phyloP scores from a whole-genome alignment of 2,329 filamentous ascomycete genomes.

The Epichloe hybrida region DNA sequence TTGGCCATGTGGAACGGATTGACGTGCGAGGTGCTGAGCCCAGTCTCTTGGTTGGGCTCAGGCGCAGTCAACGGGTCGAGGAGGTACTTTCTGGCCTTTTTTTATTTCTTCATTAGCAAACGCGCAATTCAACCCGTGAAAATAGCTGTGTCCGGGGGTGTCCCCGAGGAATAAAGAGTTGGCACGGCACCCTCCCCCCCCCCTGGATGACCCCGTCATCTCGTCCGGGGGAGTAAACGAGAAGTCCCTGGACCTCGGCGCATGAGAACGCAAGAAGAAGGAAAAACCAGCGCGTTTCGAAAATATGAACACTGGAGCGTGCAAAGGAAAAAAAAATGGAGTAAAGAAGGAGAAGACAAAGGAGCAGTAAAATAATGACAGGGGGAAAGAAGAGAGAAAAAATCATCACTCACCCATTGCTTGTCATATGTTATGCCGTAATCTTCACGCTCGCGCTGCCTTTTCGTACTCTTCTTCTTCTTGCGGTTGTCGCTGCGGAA shows the following conservation, averaged over 20 bases:
- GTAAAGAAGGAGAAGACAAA: neutral
- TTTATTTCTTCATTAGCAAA: neutral
- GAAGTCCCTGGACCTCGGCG: neutral
- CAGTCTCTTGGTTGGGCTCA: constrained; percentile 54
- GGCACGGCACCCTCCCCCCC: no score
- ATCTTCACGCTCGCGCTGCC: constrained; percentile 6
- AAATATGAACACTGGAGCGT: no score
- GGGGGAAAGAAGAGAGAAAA: no score
- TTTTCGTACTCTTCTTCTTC: constrained; percentile 4
- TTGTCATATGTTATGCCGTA: constrained; percentile 24
- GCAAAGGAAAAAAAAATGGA: neutral
- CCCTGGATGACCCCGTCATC: no score
- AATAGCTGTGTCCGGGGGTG: neutral
- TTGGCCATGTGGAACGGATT: constrained; percentile 52
- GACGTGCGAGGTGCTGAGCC: constrained; percentile 45
- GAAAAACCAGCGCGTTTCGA: neutral
- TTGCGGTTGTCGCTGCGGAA: neutral
- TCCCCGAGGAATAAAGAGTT: no score
- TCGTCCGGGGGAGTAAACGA: no score
- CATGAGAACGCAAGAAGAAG: neutral
- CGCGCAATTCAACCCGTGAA: neutral
- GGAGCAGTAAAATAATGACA: neutral
- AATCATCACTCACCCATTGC: constrained; percentile 30
- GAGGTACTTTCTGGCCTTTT: constrained; percentile 50
- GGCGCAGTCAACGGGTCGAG: constrained; percentile 56